Percentiles rank a stretch among this genome's conserved stretches.
These are phyloP conservation scores for Glarea lozoyensis DNA, from an alignment of 495 filamentous ascomycete species.

Conservation along the genomic window DNA sequence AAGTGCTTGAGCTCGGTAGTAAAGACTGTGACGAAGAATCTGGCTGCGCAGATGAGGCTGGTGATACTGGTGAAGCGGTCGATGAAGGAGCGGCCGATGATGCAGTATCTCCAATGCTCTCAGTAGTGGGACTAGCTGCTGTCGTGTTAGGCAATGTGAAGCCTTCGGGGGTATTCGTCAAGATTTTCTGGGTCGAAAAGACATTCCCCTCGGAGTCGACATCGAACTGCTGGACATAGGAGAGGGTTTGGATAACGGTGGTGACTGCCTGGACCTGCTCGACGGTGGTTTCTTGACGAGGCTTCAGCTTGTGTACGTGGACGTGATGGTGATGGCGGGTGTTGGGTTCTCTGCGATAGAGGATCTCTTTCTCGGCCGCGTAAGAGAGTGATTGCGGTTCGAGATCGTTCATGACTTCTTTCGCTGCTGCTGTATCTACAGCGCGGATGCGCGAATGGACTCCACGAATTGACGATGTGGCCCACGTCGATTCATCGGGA, in stretches of 20 bases:
- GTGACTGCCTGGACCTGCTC: constrained; percentile 17
- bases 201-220: constrained; percentile 28
- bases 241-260: constrained; percentile 37
- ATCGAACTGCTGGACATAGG: constrained; percentile 41
- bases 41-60: background rate
- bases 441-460: constrained; percentile 5
- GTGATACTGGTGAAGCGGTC: too few relatives aligned
- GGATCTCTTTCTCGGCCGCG: constrained; percentile 10
- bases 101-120: background rate
- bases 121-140: background rate
- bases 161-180: constrained; percentile 1
- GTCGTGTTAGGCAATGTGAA: too few relatives aligned
- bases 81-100: background rate
- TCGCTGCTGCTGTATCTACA: constrained; percentile 16
- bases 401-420: constrained; percentile 12
- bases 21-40: constrained; percentile 10
- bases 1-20: constrained; percentile 21
- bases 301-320: constrained; percentile 1
- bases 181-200: constrained; percentile 20
- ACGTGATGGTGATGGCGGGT: background rate
- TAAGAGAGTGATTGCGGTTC: constrained; percentile 20
- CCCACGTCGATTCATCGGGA: constrained; percentile 14
- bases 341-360: constrained; percentile 15
- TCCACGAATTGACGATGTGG: constrained; percentile 6
- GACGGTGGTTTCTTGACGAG: background rate